phyloP scores from a whole-genome alignment of 345 rosid species.

The Salix brachista region DNA sequence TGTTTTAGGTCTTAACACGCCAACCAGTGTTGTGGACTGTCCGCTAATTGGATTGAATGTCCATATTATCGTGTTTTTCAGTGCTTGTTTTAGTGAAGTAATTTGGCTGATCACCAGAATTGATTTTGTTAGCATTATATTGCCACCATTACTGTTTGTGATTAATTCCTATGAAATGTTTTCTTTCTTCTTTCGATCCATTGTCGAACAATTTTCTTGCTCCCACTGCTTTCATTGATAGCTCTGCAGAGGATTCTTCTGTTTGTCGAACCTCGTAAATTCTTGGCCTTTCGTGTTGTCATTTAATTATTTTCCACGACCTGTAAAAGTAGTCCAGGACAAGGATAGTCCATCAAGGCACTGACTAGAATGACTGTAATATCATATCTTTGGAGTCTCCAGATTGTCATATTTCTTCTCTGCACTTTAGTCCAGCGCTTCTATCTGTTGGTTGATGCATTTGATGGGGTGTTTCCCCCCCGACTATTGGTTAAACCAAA shows the following conservation, averaged over 20 bases:
- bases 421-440: neutral
- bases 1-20: conserved; percentile 38
- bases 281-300: neutral
- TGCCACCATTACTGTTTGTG: neutral
- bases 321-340: neutral
- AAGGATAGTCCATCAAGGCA: neutral
- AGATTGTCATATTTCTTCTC: neutral
- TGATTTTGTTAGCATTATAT: neutral
- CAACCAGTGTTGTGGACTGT: conserved; percentile 26
- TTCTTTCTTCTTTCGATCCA: too few relatives aligned
- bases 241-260: neutral
- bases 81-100: conserved; percentile 18
- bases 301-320: neutral
- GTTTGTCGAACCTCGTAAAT: neutral
- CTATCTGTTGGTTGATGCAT: neutral
- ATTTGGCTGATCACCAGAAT: conserved; percentile 11
- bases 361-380: neutral
- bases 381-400: neutral
- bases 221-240: neutral
- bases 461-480: neutral
- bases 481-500: neutral
- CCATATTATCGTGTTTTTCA: conserved; percentile 26
- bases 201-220: neutral
- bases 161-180: neutral
- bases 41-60: conserved; percentile 41